Base-by-base conservation (phyloP, 164 flowering plant species). In the Vitis vinifera region DNA sequence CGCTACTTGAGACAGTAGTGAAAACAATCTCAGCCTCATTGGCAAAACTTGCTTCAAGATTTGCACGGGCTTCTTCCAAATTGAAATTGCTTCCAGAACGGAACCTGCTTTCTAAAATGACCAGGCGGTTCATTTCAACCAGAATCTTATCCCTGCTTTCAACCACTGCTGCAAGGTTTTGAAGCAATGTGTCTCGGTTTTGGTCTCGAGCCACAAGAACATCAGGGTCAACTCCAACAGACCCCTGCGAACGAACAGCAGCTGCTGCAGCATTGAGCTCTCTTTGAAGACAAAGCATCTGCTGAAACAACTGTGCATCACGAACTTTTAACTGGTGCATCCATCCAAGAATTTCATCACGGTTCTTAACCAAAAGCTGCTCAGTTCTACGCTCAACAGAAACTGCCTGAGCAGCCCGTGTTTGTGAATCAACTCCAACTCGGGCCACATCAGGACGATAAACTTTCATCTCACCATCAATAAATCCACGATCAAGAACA, bases 351-450 rank as follows among this genome's bases (percentile, higher is more conserved):
- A 95, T 70, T 68, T 91, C 98, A 1, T 95, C 97, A 10, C 90
- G 88, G 23, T 76, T 77, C 80, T 86, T 91, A 3, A 69, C 73
- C 63, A 95, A 72, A 74, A 95, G 98, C 66, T 81, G 93, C 58
- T 95, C 99, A 60, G 97, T 93, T 79, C 97, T 91, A n/a, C 98
- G 81, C 75, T 95, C 99, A 30, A 93, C 99, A 68, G 99, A 95
- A 55, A 95, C 98, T 48, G 98, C 98, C 78, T 95, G 98, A 4
- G 99, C 98, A 75, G 94, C 99, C 56, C 97, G 96, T 14, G 94
- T 89, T 69, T 91, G 95, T 31, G 98, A 79, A 81, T 93, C 99
- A 73, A 90, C 98, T 48, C 99, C 99, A 59, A 95, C 98, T 58
- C 99, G 86, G 8, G 98, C 99, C 30, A 93, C 98, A 84, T 95